Evolutionary conservation across 2,329 filamentous ascomycete species (phyloP).

Genomic region (Colletotrichum lini): DNA sequence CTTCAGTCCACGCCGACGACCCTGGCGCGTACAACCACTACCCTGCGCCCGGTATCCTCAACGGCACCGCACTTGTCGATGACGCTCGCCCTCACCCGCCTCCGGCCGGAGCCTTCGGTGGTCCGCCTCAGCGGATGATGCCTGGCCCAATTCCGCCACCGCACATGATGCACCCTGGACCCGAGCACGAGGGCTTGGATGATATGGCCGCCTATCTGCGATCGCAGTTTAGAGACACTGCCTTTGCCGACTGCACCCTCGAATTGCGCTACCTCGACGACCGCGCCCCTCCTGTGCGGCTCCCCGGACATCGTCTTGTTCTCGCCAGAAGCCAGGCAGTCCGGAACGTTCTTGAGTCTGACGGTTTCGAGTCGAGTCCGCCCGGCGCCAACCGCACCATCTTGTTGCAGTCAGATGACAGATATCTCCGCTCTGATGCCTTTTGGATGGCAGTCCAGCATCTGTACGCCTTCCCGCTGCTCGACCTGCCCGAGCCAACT

Average conservation of each 20-base stretch:
- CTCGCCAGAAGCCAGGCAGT: constrained; percentile 66
- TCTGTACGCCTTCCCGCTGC: constrained; percentile 69
- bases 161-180: constrained; percentile 43
- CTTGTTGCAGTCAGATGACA: constrained; percentile 64
- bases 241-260: constrained; percentile 61
- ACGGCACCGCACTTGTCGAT: constrained; percentile 50
- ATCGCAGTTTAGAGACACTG: constrained; percentile 54
- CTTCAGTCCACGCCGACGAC: constrained; percentile 65
- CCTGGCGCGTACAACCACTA: constrained; percentile 59
- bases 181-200: constrained; percentile 48
- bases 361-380: constrained; percentile 40
- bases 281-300: constrained; percentile 55
- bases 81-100: constrained; percentile 46
- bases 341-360: constrained; percentile 46
- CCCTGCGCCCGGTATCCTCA: constrained; percentile 56
- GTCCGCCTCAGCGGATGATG: constrained; percentile 50
- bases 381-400: constrained; percentile 54
- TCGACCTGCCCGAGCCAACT: constrained; percentile 53
- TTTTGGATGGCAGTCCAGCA: constrained; percentile 71
- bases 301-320: constrained; percentile 69
- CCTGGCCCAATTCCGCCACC: constrained; percentile 47
- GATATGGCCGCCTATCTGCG: constrained; percentile 58
- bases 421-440: constrained; percentile 68
- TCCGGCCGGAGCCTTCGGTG: constrained; percentile 27
- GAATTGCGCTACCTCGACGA: constrained; percentile 62